Base-by-base conservation (phyloP, 2,329 filamentous ascomycete genomes). In the Aurifilum marmelostoma region DNA sequence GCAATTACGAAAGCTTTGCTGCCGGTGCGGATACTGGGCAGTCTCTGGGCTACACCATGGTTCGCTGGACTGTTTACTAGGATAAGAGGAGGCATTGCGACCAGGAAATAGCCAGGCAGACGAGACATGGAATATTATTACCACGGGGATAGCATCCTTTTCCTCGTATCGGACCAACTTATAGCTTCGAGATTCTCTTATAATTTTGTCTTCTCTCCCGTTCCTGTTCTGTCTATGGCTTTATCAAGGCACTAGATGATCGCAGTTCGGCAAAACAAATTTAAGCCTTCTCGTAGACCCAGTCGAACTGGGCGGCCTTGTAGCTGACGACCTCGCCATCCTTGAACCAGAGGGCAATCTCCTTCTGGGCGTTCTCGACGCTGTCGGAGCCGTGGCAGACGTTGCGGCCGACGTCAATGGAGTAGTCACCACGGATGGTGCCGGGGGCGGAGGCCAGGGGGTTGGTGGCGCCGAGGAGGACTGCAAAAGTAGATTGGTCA, bases 301-400 rank as follows among this genome's bases (percentile, higher is more conserved):
- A 98, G 87, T 92, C 89, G 84, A 92, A 88, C 85, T 92, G 88
- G 81, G 92, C 87, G 76, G 87, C 86, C 89, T 96, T 95, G 89
- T 92, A 98, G 84, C 80, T 87, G 84, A 93, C 84, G 79, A 97
- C 81, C 84, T 98, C 96, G 76, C 89, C 90, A 76, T 92, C 86
- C 84, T 92, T 90, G 92, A 99, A 99, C 96, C 96, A 99, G 81
- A 98, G 91, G 79, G 91, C 91, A 81, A 99, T 99, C 89, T 99
- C 96, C 92, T 98, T 97, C 92, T 98, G 89, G 85, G 96, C 96
- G 87, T 89, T 97, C 90, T 99, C 96, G 84, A 99, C 95, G 81
- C 88, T 90, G 89, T 99, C 96, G 84, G 94, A 97, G 82, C 96
- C 96, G 91, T 99, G 96, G 92, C 95, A 98, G 86, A 68, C 65